Evolutionary conservation across 305 asterid genomes (phyloP).

Genomic region (Solanum hybrid): DNA sequence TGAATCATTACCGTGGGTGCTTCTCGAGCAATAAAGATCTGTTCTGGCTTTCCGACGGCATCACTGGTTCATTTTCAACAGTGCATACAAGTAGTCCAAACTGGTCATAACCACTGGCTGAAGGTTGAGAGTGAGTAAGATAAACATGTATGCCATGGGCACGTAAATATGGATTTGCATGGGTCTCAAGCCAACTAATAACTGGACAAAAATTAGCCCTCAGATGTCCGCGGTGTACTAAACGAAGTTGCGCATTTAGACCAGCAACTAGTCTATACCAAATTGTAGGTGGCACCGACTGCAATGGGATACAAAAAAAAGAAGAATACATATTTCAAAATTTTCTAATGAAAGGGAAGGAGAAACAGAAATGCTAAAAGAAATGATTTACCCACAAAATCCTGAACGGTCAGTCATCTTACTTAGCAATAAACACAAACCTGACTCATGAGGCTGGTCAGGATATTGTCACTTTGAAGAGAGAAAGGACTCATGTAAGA

Average conservation of each 20-base stretch:
- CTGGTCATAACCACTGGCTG: slow-evolving; percentile 65
- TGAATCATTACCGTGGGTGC: slow-evolving; percentile 40
- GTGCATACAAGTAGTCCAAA: slow-evolving; percentile 62
- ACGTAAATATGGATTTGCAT: slow-evolving; percentile 56
- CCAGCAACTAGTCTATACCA: slow-evolving; percentile 91
- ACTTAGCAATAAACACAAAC: slow-evolving; percentile 23
- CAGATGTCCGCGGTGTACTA: slow-evolving; percentile 67
- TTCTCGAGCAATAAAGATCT: slow-evolving; percentile 30
- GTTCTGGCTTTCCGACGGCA: slow-evolving; percentile 38
- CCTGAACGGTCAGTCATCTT: slow-evolving; percentile 6
- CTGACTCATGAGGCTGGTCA: slow-evolving; percentile 83
- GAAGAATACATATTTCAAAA: not conserved
- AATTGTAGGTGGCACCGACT: slow-evolving; percentile 81
- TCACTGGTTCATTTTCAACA: slow-evolving; percentile 41
- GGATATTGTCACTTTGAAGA: slow-evolving; percentile 67
- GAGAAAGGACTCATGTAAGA: slow-evolving; percentile 85
- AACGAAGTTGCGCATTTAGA: slow-evolving; percentile 83
- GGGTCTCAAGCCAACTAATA: slow-evolving; percentile 72
- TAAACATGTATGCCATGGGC: slow-evolving; percentile 49
- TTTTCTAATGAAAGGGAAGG: not conserved
- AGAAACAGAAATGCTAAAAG: not conserved
- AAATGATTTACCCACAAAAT: slow-evolving; percentile 9
- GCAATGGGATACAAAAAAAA: slow-evolving; percentile 22
- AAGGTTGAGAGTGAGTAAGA: slow-evolving; percentile 60
- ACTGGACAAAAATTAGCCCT: slow-evolving; percentile 55